Evolutionary conservation across 2,329 filamentous ascomycete genomes (phyloP).

Genomic region (Penicillium verrucosum): DNA sequence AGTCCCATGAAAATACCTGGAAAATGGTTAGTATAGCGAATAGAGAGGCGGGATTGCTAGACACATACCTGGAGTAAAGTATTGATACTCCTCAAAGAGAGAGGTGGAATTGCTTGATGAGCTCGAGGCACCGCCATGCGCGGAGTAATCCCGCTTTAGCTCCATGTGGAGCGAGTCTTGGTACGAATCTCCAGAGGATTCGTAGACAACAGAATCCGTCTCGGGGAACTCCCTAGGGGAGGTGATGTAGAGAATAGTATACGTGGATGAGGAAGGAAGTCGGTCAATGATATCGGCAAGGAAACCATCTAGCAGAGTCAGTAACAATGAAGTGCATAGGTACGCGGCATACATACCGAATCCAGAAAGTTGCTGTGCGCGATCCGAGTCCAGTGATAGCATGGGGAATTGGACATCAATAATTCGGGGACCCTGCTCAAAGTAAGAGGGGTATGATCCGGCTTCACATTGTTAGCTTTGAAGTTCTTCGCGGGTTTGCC

Average conservation of each 20-base stretch:
- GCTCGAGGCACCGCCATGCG: constrained; percentile 24
- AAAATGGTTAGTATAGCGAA: constrained; percentile 9
- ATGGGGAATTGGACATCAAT: constrained; percentile 47
- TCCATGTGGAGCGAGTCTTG: constrained; percentile 65
- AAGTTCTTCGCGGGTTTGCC: background rate
- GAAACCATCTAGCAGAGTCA: constrained; percentile 42
- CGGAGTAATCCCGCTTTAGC: constrained; percentile 63
- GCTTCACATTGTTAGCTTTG: constrained; percentile 30
- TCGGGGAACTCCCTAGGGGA: constrained; percentile 49
- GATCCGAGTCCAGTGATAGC: constrained; percentile 35
- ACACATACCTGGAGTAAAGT: constrained; percentile 76
- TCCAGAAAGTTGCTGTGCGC: constrained; percentile 40
- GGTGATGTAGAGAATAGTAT: constrained; percentile 74
- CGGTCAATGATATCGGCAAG: constrained; percentile 47
- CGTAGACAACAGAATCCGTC: constrained; percentile 51
- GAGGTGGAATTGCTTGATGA: constrained; percentile 41
- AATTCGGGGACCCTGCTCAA: constrained; percentile 40
- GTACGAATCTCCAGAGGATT: constrained; percentile 56
- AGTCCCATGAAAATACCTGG: constrained; percentile 86
- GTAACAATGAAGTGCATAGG: background rate
- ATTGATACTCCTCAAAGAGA: constrained; percentile 87
- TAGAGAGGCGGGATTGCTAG: background rate
- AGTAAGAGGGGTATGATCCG: constrained; percentile 39
- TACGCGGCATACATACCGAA: constrained; percentile 37
- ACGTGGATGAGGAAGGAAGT: constrained; percentile 53